A percentile compares a stretch with the other conserved stretches of the same genome.
These are phyloP conservation scores for Citrus sp. DNA, from an alignment of 345 rosid genomes.

Conservation along the genomic window DNA sequence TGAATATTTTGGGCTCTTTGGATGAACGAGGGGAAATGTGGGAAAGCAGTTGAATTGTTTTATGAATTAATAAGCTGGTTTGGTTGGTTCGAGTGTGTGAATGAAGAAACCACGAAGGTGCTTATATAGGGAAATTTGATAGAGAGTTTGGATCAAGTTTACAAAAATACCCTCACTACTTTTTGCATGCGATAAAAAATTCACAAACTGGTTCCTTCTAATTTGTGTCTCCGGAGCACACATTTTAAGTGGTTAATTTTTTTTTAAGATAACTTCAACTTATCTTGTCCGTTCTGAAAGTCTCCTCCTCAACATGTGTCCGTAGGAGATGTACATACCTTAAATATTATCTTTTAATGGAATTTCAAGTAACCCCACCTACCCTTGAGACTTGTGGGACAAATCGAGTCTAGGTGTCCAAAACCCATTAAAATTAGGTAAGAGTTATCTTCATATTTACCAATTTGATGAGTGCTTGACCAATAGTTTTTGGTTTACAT, in stretches of 20 bases:
- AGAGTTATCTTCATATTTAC: background rate
- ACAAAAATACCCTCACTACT: slow-evolving; percentile 9
- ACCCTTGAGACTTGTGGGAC: background rate
- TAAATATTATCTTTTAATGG: background rate
- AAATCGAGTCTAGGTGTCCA: slow-evolving; percentile 1
- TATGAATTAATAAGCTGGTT: no score
- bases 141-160: background rate
- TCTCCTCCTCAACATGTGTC: background rate
- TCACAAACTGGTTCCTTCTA: no score
- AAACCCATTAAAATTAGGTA: background rate
- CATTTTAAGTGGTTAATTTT: background rate
- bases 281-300: background rate
- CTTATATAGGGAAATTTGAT: slow-evolving; percentile 14
- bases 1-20: background rate
- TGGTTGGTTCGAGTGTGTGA: background rate
- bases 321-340: background rate
- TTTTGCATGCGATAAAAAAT: no score
- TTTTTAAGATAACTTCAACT: background rate
- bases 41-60: background rate
- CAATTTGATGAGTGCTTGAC: slow-evolving; percentile 1
- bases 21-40: background rate
- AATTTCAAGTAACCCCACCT: background rate
- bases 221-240: background rate
- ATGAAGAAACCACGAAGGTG: background rate
- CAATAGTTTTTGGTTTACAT: background rate